phyloP scores from a whole-genome alignment of 139 green algal species.

The Chlorella sp. region DNA sequence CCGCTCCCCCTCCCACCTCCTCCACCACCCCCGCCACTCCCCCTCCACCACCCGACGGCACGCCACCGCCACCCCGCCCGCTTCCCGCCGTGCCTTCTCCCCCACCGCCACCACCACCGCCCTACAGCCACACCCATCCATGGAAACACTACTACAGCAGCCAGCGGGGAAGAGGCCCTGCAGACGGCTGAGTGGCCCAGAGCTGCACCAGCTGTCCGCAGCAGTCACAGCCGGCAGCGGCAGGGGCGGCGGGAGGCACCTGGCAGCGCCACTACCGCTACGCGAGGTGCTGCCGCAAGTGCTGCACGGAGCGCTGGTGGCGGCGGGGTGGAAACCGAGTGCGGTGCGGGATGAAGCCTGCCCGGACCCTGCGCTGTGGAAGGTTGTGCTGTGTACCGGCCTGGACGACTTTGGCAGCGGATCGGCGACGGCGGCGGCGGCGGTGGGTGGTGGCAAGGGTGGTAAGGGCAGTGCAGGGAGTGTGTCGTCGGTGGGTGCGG shows the following conservation, averaged over 20 bases:
- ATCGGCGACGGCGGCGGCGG: no score
- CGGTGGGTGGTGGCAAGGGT: no score
- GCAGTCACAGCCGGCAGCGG: not conserved
- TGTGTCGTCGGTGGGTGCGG: no score
- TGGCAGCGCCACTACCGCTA: not conserved
- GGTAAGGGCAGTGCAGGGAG: no score
- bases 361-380: not conserved
- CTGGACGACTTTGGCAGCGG: no score
- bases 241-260: not conserved
- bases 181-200: not conserved
- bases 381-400: not conserved
- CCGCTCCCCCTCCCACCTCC: no score
- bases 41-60: not conserved
- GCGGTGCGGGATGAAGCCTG: not conserved
- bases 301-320: not conserved
- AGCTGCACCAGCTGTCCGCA: not conserved
- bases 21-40: no score
- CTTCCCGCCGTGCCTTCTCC: no score
- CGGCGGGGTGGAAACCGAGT: not conserved
- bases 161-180: not conserved
- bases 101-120: no score
- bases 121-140: no score
- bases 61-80: no score
- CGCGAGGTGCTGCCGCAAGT: not conserved
- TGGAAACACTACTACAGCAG: no score